phyloP scores from a whole-genome alignment of 2,329 filamentous ascomycete species.

The Penicillium concentricum region DNA sequence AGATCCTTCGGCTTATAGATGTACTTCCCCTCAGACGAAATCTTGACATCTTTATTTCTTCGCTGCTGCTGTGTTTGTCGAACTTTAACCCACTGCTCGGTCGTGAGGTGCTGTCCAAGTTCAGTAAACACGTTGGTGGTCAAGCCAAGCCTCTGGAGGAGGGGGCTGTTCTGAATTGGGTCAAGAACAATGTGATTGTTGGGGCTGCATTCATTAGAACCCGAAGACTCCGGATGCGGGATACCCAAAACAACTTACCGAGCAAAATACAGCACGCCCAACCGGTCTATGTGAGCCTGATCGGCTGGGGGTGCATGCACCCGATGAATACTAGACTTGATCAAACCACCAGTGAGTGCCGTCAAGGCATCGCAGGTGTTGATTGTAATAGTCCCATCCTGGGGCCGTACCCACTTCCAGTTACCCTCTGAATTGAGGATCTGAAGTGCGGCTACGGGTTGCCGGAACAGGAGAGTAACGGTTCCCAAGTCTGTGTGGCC shows the following conservation, averaged over 20 bases:
- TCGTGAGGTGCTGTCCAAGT: constrained; percentile 42
- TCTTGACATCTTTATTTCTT: constrained; percentile 32
- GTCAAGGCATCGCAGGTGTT: constrained; percentile 53
- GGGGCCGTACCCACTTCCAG: constrained; percentile 54
- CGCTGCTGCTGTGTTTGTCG: constrained; percentile 47
- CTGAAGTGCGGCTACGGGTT: constrained; percentile 59
- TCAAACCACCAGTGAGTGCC: constrained; percentile 50
- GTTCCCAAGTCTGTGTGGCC: constrained; percentile 60
- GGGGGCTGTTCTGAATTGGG: constrained; percentile 39
- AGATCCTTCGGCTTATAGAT: constrained; percentile 37
- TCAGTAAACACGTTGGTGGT: constrained; percentile 42
- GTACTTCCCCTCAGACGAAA: constrained; percentile 41
- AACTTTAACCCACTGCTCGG: constrained; percentile 43
- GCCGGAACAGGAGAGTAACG: constrained; percentile 58
- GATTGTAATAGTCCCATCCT: constrained; percentile 53
- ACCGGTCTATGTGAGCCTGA: constrained; percentile 46
- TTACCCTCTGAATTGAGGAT: constrained; percentile 50
- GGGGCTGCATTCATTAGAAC: constrained; percentile 25
- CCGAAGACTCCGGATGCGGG: rapidly evolving
- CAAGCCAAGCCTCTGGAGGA: constrained; percentile 38
- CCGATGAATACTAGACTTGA: constrained; percentile 53
- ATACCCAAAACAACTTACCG: constrained; percentile 27
- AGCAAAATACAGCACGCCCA: constrained; percentile 49
- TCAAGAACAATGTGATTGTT: constrained; percentile 45
- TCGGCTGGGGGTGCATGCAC: constrained; percentile 51